Evolutionary conservation across 768 basidiomycete genomes (phyloP), one percentile per base, ranked within the genome.

Genomic region (Lactifluus pinguis): DNA sequence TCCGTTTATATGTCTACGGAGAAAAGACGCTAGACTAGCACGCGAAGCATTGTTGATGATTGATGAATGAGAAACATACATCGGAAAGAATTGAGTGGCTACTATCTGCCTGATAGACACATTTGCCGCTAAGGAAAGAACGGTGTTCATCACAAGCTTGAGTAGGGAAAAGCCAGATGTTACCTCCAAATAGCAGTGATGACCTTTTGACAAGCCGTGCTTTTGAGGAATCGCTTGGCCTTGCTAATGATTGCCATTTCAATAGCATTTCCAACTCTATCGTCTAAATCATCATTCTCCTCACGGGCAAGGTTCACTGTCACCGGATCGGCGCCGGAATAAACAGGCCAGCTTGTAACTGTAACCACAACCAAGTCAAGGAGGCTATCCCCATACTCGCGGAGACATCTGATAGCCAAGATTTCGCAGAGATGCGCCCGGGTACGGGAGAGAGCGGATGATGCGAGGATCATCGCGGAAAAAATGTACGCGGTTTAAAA

Each of bases 181-280:
- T 70, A 87, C 87, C 80, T 79, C 87, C 88, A 91, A 32, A 89
- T 89, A 0, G 79, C 82, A 73, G 88, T 82, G 60, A 95, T 95
- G 52, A 98, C 89, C 68, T 86, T 93, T 70, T 97, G 94, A 68
- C 88, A 93, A 1, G 92, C 82, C 0, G 89, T 83, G 66, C 85
- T 87, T 69, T 93, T 92, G 69, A 95, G 93, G 73, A 98, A 97
- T 19, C 84, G 76, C 68, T 92, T 94, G 5, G 92, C 85, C 68
- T 85, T 87, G 61, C 89, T 83, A 21, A 95, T 77, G 65, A 97
- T 94, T 4, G 94, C 94, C 77, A 92, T 79, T 71, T 98, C 94
- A 53, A 97, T 88, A 1, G 92, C 94, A 68, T 94, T 97, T 6
- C 95, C 94, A 1, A 93, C 85, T 57, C 85, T 72, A 55, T 92